phyloP scores from a whole-genome alignment of 352 stramenopile species.

The Globisporangium abappressorium region DNA sequence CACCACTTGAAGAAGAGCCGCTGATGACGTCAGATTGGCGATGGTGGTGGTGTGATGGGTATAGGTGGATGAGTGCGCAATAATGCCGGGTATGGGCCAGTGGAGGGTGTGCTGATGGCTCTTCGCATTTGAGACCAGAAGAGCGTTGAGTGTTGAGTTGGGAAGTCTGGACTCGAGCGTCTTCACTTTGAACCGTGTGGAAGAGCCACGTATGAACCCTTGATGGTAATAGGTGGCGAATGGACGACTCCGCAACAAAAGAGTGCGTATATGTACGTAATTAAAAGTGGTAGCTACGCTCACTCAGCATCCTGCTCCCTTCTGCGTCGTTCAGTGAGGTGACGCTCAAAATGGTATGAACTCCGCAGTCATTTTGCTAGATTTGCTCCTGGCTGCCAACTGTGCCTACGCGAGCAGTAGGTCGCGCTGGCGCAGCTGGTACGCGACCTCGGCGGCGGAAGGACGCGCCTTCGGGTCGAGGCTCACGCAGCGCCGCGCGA shows the following conservation, averaged over 20 bases:
- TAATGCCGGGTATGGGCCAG: not conserved
- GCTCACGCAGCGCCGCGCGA: conserved; percentile 51
- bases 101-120: not conserved
- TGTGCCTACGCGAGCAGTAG: conserved; percentile 33
- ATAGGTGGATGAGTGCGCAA: not conserved
- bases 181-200: not conserved
- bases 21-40: not conserved
- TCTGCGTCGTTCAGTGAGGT: not conserved
- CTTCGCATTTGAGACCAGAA: not conserved
- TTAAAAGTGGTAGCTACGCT: not conserved
- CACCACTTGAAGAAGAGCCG: not conserved
- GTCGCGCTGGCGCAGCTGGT: conserved; percentile 53
- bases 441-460: conserved; percentile 51
- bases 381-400: not conserved
- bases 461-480: conserved; percentile 54
- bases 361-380: not conserved
- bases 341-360: not conserved
- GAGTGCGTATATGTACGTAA: not conserved
- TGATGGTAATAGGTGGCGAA: not conserved
- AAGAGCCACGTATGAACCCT: not conserved
- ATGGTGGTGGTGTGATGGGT: not conserved
- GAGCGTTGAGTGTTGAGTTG: not conserved
- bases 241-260: not conserved
- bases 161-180: too few relatives aligned
- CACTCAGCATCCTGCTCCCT: not conserved